These are phyloP conservation scores for Kalaharituber pfeilii DNA, from an alignment of 2,329 filamentous ascomycete species.

Conservation along the genomic window DNA sequence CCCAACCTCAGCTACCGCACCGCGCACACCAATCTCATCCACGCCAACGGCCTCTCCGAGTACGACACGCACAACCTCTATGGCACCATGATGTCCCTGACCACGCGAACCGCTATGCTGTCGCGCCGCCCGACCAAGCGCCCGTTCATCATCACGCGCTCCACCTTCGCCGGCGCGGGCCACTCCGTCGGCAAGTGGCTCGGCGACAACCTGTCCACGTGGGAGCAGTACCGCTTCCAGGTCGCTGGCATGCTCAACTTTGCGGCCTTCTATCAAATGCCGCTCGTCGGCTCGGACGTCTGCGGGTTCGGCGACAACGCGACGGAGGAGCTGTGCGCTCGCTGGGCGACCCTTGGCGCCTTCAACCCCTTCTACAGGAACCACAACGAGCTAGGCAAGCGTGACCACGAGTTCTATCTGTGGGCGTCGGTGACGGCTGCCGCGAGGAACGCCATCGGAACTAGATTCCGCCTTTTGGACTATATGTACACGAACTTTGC, in stretches of 20 bases:
- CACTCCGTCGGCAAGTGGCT: conserved; percentile 69
- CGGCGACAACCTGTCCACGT: conserved; percentile 25
- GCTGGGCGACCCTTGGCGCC: conserved; percentile 58
- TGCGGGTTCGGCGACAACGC: conserved; percentile 58
- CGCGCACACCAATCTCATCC: conserved; percentile 59
- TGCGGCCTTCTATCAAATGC: conserved; percentile 47
- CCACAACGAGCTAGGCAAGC: conserved; percentile 40
- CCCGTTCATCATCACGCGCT: conserved; percentile 69
- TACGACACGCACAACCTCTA: conserved; percentile 75
- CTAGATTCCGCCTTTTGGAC: conserved; percentile 60
- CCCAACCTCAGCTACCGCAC: conserved; percentile 46
- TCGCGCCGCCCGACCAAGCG: conserved; percentile 48
- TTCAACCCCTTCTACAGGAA: conserved; percentile 63
- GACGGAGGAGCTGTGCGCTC: conserved; percentile 50
- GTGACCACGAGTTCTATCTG: conserved; percentile 55
- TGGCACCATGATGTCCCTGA: conserved; percentile 57
- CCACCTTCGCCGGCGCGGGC: conserved; percentile 62
- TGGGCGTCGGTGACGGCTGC: conserved; percentile 47
- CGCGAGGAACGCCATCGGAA: conserved; percentile 49
- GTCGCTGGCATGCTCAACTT: conserved; percentile 29
- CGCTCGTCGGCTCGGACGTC: conserved; percentile 54
- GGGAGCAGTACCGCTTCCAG: conserved; percentile 20
- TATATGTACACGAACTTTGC: conserved; percentile 61
- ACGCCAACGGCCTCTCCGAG: conserved; percentile 52
- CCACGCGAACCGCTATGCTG: conserved; percentile 55